phyloP scores from a whole-genome alignment of 352 stramenopile genomes.

The Salisapilia sapeloensis region DNA sequence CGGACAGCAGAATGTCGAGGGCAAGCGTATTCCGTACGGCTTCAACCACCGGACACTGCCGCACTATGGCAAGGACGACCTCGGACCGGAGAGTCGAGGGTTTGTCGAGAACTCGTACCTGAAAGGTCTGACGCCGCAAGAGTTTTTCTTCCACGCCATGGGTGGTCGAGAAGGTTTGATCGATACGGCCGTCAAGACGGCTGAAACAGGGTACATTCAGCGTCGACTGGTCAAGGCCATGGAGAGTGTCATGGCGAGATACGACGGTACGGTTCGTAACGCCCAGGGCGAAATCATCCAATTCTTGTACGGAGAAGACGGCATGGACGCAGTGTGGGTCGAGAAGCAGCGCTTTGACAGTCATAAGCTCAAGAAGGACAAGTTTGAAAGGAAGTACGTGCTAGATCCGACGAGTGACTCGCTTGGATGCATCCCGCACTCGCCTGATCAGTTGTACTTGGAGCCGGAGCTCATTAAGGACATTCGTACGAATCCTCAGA shows the following conservation, averaged over 20 bases:
- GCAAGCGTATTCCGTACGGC: slow-evolving; percentile 93
- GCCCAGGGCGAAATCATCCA: slow-evolving; percentile 76
- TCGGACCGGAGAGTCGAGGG: slow-evolving; percentile 94
- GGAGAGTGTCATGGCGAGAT: slow-evolving; percentile 97
- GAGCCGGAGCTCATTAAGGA: slow-evolving; percentile 78
- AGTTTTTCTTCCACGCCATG: slow-evolving; percentile 99
- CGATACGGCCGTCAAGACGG: slow-evolving; percentile 99
- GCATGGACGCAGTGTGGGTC: slow-evolving; percentile 99
- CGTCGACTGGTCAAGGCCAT: slow-evolving; percentile 99
- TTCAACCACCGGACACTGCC: slow-evolving; percentile 92
- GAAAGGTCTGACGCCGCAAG: slow-evolving; percentile 83
- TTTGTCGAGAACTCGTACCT: slow-evolving; percentile 99
- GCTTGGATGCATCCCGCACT: slow-evolving; percentile 82
- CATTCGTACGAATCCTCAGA: slow-evolving; percentile 88
- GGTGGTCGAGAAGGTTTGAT: slow-evolving; percentile 98
- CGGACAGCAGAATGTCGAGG: slow-evolving; percentile 97
- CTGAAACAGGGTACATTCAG: slow-evolving; percentile 99
- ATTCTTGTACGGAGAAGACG: slow-evolving; percentile 93
- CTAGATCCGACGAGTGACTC: slow-evolving; percentile 87
- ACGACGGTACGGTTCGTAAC: slow-evolving; percentile 98
- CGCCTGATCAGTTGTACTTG: slow-evolving; percentile 72
- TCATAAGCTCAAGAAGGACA: slow-evolving; percentile 75
- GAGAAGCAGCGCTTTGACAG: slow-evolving; percentile 94
- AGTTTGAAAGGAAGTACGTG: slow-evolving; percentile 91
- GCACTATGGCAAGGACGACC: slow-evolving; percentile 94